Base-by-base conservation (phyloP, 2,329 filamentous ascomycete species). In the Xylariaceae sp. region DNA sequence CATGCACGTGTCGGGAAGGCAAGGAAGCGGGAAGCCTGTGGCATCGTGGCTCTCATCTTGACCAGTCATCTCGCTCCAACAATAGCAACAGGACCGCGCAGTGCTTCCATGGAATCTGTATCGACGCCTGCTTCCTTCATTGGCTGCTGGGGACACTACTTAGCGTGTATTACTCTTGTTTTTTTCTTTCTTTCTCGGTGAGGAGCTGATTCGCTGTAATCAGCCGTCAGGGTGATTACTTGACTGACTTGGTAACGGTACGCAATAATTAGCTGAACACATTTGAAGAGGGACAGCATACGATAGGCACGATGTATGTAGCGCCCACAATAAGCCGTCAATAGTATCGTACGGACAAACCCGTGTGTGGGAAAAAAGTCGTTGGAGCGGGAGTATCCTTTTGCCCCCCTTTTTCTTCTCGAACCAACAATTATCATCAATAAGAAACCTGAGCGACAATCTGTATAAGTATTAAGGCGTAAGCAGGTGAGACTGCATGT, bases 171-270 rank as follows among this genome's bases (percentile, higher is more conserved):
- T 15, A n/a, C 11, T 35, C 11, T 35, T 3, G 17, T 58, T 48
- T 23, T 48, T 23, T 51, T 30, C 59, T 51, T 57, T 53, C 51
- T 57, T 44, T 58, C 49, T 61, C 59, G 61, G 61, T 58, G 56
- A 62, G 56, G 62, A 58, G 56, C 59, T 64, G 62, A 62, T 64
- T 57, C 53, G 44, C 57, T 65, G 64, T 62, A 60, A 57, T 53
- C 60, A 66, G 61, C 67, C 66, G 65, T 64, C 63, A 65, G 68
- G 66, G 67, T 63, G 55, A 60, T n/a, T 55, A 59, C 37, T 13
- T 42, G 4, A 30, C 23, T 30, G 23, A 30, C 23, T 30, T 30
- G 23, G 23, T 30, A 30, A 30, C 23, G 23, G 23, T 5, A 30
- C 23, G 23, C 23, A 30, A 30, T 30, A 30, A 30, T 30, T 30